A percentile compares a stretch with the other conserved stretches of the same genome.
phyloP scores from a whole-genome alignment of 1,139 yeast species.

The Petasospora rhodanensis region DNA sequence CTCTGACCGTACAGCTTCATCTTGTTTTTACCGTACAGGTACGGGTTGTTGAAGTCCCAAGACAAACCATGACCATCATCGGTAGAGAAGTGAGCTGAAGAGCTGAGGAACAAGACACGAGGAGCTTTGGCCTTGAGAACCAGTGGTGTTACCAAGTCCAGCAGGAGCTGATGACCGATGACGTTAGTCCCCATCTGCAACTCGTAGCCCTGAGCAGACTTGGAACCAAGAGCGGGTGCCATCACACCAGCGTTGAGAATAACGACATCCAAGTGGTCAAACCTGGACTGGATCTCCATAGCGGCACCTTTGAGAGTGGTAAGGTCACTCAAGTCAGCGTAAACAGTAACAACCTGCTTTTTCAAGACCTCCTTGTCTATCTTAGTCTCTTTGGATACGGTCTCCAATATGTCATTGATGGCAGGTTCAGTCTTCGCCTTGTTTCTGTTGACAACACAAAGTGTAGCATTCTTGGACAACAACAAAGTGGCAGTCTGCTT shows the following conservation, averaged over 20 bases:
- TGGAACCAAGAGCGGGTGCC: conserved; percentile 35
- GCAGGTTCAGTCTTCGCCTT: conserved; percentile 34
- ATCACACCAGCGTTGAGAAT: conserved; percentile 53
- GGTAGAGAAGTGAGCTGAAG: conserved; percentile 35
- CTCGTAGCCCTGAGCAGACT: conserved; percentile 41
- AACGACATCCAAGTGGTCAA: conserved; percentile 35
- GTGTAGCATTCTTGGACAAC: conserved; percentile 40
- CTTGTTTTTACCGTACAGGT: conserved; percentile 5
- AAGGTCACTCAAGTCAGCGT: conserved; percentile 43
- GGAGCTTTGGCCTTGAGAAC: conserved; percentile 28
- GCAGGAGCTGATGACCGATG: conserved; percentile 45
- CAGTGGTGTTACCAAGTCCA: conserved; percentile 40
- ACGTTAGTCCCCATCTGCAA: conserved; percentile 46
- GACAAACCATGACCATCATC: conserved; percentile 37
- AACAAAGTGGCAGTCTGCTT: conserved; percentile 36
- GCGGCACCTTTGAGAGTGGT: conserved; percentile 39
- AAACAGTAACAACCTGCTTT: conserved; percentile 25
- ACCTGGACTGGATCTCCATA: conserved; percentile 28
- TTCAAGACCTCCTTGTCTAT: conserved; percentile 5
- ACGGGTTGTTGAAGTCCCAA: conserved; percentile 30
- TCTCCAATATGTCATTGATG: conserved; percentile 28
- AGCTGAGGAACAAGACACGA: conserved; percentile 46
- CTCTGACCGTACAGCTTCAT: conserved; percentile 38
- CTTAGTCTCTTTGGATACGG: conserved; percentile 13
- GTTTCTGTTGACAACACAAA: conserved; percentile 38